A percentile compares a stretch with the other conserved stretches of the same genome.
Evolutionary conservation across 2,329 filamentous ascomycete species (phyloP).

Genomic region (Claviceps maximensis): DNA sequence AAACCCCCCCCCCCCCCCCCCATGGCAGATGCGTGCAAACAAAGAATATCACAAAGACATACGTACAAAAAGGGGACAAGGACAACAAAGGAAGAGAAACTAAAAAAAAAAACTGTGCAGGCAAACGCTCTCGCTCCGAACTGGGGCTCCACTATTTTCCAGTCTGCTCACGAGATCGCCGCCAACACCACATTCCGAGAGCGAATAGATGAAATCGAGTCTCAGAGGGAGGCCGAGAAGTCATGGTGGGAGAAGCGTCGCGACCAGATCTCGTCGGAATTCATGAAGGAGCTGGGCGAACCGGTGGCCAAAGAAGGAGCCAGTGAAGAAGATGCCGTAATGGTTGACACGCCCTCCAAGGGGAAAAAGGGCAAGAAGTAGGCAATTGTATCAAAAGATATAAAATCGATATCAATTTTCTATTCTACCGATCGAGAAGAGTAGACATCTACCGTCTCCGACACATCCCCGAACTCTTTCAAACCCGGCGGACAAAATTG

Average conservation of each 20-base stretch:
- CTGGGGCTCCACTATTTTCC: conserved; percentile 94
- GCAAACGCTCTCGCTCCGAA: conserved; percentile 79
- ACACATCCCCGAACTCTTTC: neutral
- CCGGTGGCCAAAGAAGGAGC: conserved; percentile 25
- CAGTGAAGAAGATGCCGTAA: conserved; percentile 41
- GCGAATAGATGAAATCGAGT: conserved; percentile 61
- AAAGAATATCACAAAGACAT: too few relatives aligned
- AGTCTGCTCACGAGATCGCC: conserved; percentile 91
- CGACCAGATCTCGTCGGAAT: conserved; percentile 57
- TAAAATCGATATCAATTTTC: neutral
- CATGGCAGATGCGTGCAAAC: too few relatives aligned
- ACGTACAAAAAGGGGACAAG: neutral
- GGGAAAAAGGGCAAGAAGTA: conserved; percentile 45
- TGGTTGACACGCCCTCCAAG: conserved; percentile 54
- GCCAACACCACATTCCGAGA: conserved; percentile 68
- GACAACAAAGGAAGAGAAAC: neutral
- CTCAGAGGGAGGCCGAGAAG: conserved; percentile 59
- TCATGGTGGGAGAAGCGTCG: conserved; percentile 87
- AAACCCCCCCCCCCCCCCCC: too few relatives aligned
- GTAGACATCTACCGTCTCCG: neutral
- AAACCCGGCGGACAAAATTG: neutral
- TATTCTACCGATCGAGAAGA: neutral
- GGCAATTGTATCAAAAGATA: neutral
- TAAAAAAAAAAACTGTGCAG: conserved; percentile 28
- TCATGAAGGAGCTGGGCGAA: conserved; percentile 74